Base-by-base conservation (phyloP, 805 yeast species). In the Lipomyces japonicus region DNA sequence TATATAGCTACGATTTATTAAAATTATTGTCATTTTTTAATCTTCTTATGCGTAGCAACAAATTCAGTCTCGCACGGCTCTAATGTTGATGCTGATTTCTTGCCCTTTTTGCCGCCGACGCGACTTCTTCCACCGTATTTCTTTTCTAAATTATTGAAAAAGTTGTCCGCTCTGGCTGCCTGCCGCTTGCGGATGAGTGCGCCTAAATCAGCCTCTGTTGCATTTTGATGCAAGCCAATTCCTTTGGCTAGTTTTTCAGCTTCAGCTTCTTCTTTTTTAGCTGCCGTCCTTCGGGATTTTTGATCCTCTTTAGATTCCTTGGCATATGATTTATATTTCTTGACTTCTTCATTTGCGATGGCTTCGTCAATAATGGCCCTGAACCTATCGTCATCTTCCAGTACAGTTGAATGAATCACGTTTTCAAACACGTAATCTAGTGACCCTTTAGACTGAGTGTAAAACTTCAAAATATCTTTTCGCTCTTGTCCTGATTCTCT, bases 321-420 rank as follows among this genome's bases (percentile, higher is more conserved):
- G 18, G 67, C 71, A 75, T 80, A 85, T 52, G 77, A 69, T 42
- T 70, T 66, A 16, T 70, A 68, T 5, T 63, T 46, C 18, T 70
- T 70, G 28, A 76, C 65, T 3, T 68, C 68, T 2, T 70, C 68
- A 1, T 68, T 67, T 3, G 64, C 64, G 14, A 77, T 66, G 36
- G 80, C 69, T 12, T 70, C 69, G 28, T 73, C 69, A 25, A 87
- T 76, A 1, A 81, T 72, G 1, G 64, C 65, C 48, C 75, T 77
- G 39, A 85, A 73, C 34, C 96, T 73, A 28, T 66, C 67, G 60
- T 86, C 95, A 59, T 82, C 88, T 0, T 64, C 70, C 32, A 72
- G 75, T 39, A 82, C 74, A 54, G 84, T 89, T 45, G 85, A 73
- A 66, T 89, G 96, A 7, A 93, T 84, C 2, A 89, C 82, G 30